Base-by-base conservation (phyloP, 768 basidiomycete genomes). In the Mycena vulgaris region DNA sequence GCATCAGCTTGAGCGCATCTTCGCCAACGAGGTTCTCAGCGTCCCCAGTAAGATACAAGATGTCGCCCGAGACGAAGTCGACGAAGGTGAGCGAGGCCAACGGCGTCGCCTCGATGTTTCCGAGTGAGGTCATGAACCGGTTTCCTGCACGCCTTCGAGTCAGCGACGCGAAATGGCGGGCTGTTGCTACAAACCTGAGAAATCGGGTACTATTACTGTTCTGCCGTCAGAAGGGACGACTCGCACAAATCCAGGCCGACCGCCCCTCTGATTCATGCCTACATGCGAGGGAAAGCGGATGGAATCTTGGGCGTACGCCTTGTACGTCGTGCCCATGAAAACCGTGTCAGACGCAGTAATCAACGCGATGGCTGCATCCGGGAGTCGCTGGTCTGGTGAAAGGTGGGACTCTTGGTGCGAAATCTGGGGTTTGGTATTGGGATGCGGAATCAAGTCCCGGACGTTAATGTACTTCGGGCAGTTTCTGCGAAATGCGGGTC, bases 391-490 rank as follows among this genome's bases (percentile, higher is more conserved):
- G 13, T 72, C 71, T 0, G 73, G 30, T 4, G 75, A 67, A 5
- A 91, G 65, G 21, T 83, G 66, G 2, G 77, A 71, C 5, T 78
- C 68, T 58, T 83, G 75, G 63, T 87, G 73, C 1, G 74, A 73
- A 25, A 91, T 76, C 3, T 65, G 74, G 0, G 89, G 85, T n/a
- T 76, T 66, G 3, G 83, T 82, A 23, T 81, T 65, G 0, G 83
- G 75, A 68, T 84, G 77, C 1, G 89, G 80, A n/a, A 80, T 74
- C 11, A 92, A 79, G 16, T 89, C 83, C 16, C 89, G 86, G 42
- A 87, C 75, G 57, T 85, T 90, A 74, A 92, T 92, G 67, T 92
- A 92, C 73, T 92, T 92, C 14, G 91, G 91, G 74, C 90, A 92
- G 66, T 91, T 91, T 51, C 91, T 91, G 52, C n/a, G n/a, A 35